phyloP scores from a whole-genome alignment of 345 rosid genomes.

The Gossypium rotundifolium region DNA sequence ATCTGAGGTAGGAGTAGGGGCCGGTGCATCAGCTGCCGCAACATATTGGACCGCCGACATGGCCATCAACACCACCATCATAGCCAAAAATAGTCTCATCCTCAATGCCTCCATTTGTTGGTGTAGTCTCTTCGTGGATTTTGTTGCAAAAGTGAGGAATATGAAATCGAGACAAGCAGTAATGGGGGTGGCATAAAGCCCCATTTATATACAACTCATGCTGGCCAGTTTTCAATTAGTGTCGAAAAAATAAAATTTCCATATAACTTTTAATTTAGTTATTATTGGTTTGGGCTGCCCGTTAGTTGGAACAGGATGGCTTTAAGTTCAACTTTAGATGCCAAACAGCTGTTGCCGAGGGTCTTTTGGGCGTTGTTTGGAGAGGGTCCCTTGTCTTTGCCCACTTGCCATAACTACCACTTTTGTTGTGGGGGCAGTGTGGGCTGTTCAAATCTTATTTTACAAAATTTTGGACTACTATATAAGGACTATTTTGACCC shows the following conservation, averaged over 20 bases:
- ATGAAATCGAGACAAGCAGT: background rate
- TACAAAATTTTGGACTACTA: background rate
- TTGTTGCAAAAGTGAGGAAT: background rate
- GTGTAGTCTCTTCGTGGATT: background rate
- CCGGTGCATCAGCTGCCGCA: constrained; percentile 35
- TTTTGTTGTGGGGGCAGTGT: background rate
- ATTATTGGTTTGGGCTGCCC: background rate
- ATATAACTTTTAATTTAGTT: too few relatives aligned
- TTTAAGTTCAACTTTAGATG: background rate
- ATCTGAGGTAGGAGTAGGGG: constrained; percentile 39
- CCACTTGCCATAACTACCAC: background rate
- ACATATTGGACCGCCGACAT: constrained; percentile 22
- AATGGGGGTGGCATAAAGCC: background rate
- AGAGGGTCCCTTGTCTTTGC: background rate
- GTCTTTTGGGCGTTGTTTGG: background rate
- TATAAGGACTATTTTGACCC: background rate
- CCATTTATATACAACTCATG: constrained; percentile 12
- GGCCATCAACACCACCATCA: constrained; percentile 30
- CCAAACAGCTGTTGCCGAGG: constrained; percentile 15
- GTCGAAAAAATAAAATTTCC: background rate
- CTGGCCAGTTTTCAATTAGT: too few relatives aligned
- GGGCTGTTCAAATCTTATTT: background rate
- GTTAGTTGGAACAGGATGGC: constrained; percentile 14
- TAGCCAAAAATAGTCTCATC: constrained; percentile 22
- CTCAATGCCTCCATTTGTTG: constrained; percentile 18